Evolutionary conservation across 805 yeast genomes (phyloP).

Genomic region (Ogataea methanolica): DNA sequence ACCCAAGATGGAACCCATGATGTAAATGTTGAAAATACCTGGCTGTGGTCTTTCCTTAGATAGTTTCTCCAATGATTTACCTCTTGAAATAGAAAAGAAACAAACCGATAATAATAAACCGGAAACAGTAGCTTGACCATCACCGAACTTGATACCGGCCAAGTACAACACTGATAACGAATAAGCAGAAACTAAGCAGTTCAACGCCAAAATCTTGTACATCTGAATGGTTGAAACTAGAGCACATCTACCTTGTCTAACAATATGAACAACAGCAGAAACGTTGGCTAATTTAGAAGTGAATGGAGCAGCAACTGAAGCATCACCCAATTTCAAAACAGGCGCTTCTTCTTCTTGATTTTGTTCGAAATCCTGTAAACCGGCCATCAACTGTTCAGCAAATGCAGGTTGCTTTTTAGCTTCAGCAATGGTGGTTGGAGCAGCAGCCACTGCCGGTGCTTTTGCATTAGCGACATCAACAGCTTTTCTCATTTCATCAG

Average conservation of each 20-base stretch:
- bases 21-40: conserved; percentile 90
- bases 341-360: conserved; percentile 74
- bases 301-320: conserved; percentile 98
- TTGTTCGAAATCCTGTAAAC: conserved; percentile 46
- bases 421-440: conserved; percentile 27
- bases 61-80: conserved; percentile 82
- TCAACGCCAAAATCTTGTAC: conserved; percentile 96
- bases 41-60: conserved; percentile 96
- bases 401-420: conserved; percentile 32
- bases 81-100: conserved; percentile 92
- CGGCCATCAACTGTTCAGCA: conserved; percentile 63
- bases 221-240: conserved; percentile 95
- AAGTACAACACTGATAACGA: conserved; percentile 88
- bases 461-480: conserved; percentile 46
- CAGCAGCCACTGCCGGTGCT: conserved; percentile 29
- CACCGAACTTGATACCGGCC: conserved; percentile 98
- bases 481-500: conserved; percentile 63
- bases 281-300: conserved; percentile 93
- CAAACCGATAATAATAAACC: conserved; percentile 90
- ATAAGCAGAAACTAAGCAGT: conserved; percentile 95
- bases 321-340: conserved; percentile 91
- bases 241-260: conserved; percentile 98
- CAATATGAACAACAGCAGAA: conserved; percentile 84
- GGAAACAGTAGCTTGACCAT: conserved; percentile 96
- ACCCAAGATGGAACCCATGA: conserved; percentile 96